Percentiles rank a stretch among this genome's conserved stretches.
Evolutionary conservation across 2,329 filamentous ascomycete species (phyloP).

Genomic region (Xylaria sp.): DNA sequence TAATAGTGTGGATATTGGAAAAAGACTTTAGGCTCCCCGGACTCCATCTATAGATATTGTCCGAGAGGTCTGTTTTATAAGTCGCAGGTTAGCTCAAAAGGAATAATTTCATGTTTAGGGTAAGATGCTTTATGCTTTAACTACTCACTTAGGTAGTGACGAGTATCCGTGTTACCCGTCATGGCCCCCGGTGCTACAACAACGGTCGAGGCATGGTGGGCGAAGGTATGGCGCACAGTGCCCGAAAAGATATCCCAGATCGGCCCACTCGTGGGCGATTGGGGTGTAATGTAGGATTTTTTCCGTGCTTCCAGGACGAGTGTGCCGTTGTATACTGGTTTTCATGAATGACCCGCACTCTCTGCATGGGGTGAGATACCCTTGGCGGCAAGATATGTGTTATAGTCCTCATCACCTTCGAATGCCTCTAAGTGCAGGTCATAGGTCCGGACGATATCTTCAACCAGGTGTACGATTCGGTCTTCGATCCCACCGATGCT

Average conservation of each 20-base stretch:
- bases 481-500: constrained; percentile 19
- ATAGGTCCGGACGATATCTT: neutral
- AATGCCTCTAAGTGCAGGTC: constrained; percentile 6
- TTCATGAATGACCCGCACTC: neutral
- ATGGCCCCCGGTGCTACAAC: constrained; percentile 19
- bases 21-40: constrained; percentile 14
- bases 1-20: constrained; percentile 19
- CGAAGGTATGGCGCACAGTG: constrained; percentile 19
- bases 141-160: constrained; percentile 23
- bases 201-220: neutral
- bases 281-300: constrained; percentile 19
- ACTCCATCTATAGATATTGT: constrained; percentile 26
- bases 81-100: neutral
- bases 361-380: neutral
- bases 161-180: constrained; percentile 20
- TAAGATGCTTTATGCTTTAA: neutral
- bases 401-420: constrained; percentile 18
- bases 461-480: constrained; percentile 9
- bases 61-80: constrained; percentile 3
- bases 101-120: no score
- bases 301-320: constrained; percentile 1
- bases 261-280: constrained; percentile 6
- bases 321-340: constrained; percentile 13
- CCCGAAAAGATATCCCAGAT: constrained; percentile 22
- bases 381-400: neutral